Base-by-base conservation (phyloP, 352 stramenopile genomes). In the Phytophthora litchii region DNA sequence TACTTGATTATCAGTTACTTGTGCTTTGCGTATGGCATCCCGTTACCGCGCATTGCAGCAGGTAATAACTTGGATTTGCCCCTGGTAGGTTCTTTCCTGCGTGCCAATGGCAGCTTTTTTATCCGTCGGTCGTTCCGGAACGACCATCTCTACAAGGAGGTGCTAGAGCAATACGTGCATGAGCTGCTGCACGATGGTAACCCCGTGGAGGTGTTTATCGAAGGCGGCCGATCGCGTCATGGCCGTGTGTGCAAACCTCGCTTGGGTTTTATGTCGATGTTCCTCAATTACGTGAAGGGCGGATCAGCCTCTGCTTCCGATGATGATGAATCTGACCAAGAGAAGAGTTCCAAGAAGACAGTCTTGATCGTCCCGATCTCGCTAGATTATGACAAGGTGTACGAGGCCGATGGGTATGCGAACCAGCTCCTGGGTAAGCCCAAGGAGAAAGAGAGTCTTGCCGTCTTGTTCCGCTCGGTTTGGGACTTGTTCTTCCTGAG, bases 1-100 rank as follows among this genome's bases (percentile, higher is more conserved):
- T 97, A 96, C 59, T 64, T 97, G 23, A 88, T 97, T 53, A 86
- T 97, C 59, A 95, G 85, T 54, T 97, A 96, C 61, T 52, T 96
- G 45, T 94, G 82, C 67, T 95, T 95, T 48, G 82, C 81, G 5
- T 96, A 96, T 57, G 84, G 90, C 49, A 81, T 97, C 41, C 85
- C 88, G 11, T 48, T 93, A 42, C 89, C 88, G 1, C 82, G 86
- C 23, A 96, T 96, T 59, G 87, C 86, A 0, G 86, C 88, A 0
- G 89, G 89, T 1, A 92, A 95, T 74, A 96, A 97, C 68, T 55
- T 96, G 29, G 85, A 96, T 45, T 48, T 97, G 16, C 86, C 86
- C 0, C 20, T 95, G 21, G 69, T 97, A 21, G 88, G 89, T 5
- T 73, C 73, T 0, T 92, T 96, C 38, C 68, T 97, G 50, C 87